Percentiles rank a stretch among this genome's conserved stretches.
Evolutionary conservation across 108 stramenopile species (phyloP).

Genomic region (Mayamaea pseudoterrestris): DNA sequence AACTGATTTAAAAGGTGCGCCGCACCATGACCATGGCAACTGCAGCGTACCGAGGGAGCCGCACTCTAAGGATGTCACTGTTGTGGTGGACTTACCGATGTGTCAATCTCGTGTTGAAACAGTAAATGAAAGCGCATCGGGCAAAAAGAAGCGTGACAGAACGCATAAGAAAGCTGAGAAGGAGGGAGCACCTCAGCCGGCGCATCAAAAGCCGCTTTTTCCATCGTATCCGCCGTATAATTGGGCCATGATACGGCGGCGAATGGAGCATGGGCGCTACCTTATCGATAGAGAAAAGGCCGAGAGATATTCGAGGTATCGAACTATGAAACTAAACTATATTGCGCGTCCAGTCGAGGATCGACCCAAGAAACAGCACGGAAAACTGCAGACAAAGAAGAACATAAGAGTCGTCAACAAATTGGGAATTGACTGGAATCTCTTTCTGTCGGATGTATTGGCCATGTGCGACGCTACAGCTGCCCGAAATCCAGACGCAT

Average conservation of each 20-base stretch:
- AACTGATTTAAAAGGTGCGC: neutral
- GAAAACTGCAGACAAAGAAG: constrained; percentile 10
- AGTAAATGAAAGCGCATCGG: too few relatives aligned
- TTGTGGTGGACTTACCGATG: too few relatives aligned
- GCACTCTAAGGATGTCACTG: constrained; percentile 1
- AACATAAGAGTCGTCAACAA: constrained; percentile 32
- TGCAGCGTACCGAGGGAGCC: neutral
- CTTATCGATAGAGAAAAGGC: constrained; percentile 36
- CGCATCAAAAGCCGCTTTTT: constrained; percentile 9
- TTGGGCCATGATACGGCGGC: constrained; percentile 44
- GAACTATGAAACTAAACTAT: constrained; percentile 16
- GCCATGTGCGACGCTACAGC: constrained; percentile 63
- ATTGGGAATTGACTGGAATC: constrained; percentile 60
- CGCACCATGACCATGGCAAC: neutral
- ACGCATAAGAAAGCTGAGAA: too few relatives aligned
- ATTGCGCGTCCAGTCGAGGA: constrained; percentile 4
- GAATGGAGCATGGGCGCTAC: constrained; percentile 50
- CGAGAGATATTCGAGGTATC: constrained; percentile 28
- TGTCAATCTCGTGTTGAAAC: too few relatives aligned
- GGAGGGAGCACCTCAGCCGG: neutral
- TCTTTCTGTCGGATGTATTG: constrained; percentile 46
- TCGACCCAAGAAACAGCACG: neutral
- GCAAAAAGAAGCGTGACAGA: too few relatives aligned
- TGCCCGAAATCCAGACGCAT: constrained; percentile 23
- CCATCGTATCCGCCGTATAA: constrained; percentile 51